A percentile compares a stretch with the other conserved stretches of the same genome.
These are phyloP conservation scores for Penicillium bovifimosum DNA, from an alignment of 495 filamentous ascomycete species.

Conservation along the genomic window DNA sequence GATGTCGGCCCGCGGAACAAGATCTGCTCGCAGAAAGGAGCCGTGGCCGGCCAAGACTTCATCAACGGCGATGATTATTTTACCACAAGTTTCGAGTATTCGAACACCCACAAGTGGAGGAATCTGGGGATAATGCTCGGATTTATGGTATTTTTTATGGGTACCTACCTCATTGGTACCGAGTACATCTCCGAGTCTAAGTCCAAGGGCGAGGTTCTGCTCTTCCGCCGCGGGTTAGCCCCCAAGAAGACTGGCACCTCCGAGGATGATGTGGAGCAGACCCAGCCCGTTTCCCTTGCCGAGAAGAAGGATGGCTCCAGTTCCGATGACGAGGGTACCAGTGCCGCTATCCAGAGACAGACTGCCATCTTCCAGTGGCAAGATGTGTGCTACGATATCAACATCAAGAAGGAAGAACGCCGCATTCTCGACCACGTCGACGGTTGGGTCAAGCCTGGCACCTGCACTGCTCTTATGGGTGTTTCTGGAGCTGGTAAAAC, in stretches of 20 bases:
- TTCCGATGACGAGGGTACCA: conserved; percentile 22
- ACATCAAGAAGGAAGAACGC: conserved; percentile 53
- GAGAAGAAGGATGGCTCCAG: conserved; percentile 44
- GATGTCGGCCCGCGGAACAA: conserved; percentile 14
- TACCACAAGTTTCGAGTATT: conserved; percentile 50
- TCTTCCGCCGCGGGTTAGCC: conserved; percentile 45
- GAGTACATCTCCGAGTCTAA: conserved; percentile 46
- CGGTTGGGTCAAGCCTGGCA: conserved; percentile 63
- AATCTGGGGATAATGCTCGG: conserved; percentile 64
- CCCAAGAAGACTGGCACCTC: conserved; percentile 15
- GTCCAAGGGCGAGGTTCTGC: conserved; percentile 49
- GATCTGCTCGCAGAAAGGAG: conserved; percentile 53
- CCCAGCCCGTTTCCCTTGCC: conserved; percentile 22
- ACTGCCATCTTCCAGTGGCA: conserved; percentile 77
- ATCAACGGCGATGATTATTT: conserved; percentile 52
- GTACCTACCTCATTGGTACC: conserved; percentile 39
- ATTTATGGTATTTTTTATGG: conserved; percentile 59
- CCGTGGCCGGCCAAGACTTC: conserved; percentile 36
- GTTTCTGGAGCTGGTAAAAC: conserved; percentile 63
- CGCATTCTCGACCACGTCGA: conserved; percentile 58
- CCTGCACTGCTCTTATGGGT: conserved; percentile 61
- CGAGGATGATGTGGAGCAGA: conserved; percentile 30
- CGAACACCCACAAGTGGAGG: conserved; percentile 57
- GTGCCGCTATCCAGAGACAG: conserved; percentile 50
- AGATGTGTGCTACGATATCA: conserved; percentile 67